Percentiles rank a stretch among this genome's conserved stretches.
Evolutionary conservation across 805 yeast genomes (phyloP).

Genomic region (Danielia reshetovae): DNA sequence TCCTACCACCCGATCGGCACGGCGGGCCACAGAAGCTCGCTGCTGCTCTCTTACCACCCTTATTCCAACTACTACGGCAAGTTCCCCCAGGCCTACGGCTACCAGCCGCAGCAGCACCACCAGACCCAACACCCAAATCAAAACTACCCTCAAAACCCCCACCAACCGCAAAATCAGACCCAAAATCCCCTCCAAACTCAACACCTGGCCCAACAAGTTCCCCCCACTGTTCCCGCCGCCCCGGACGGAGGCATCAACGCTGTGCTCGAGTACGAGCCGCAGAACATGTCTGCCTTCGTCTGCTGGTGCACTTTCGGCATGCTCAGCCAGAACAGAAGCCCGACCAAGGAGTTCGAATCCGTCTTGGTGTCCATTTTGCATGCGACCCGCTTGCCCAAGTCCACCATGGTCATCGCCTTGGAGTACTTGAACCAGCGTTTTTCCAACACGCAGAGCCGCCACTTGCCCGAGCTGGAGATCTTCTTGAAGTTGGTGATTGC

Average conservation of each 20-base stretch:
- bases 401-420: constrained; percentile 75
- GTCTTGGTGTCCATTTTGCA: constrained; percentile 65
- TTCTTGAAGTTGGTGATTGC: constrained; percentile 62
- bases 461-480: constrained; percentile 31
- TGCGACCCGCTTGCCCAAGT: constrained; percentile 84
- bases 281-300: constrained; percentile 74
- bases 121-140: no score
- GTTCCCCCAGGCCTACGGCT: constrained; percentile 8
- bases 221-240: background rate
- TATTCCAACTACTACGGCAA: constrained; percentile 16
- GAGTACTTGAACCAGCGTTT: constrained; percentile 70
- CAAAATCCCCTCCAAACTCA: no score
- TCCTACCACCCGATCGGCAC: constrained; percentile 30
- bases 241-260: constrained; percentile 69
- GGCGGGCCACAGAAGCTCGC: constrained; percentile 35
- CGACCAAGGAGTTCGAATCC: constrained; percentile 51
- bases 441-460: constrained; percentile 20
- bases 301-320: constrained; percentile 70
- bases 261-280: constrained; percentile 75
- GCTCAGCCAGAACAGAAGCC: constrained; percentile 46
- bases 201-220: no score
- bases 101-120: constrained; percentile 8
- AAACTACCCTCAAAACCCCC: no score
- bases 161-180: no score
- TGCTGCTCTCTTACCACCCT: constrained; percentile 21